Conservation (phyloP, 2,329 filamentous ascomycete genomes). For the Mycosphaerella arachidis region DNA sequence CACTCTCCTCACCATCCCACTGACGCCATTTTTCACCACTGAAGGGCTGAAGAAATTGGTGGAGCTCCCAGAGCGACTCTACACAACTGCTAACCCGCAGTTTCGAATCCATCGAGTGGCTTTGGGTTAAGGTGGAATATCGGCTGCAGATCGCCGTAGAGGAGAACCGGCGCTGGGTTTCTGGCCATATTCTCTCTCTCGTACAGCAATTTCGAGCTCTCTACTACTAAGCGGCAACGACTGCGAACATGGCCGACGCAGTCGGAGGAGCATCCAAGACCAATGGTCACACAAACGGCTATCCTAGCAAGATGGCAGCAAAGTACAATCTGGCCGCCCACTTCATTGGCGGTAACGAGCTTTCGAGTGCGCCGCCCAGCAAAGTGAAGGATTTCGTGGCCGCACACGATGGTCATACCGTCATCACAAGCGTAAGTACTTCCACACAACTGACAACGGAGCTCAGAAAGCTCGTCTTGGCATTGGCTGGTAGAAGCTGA, state of each 20-base stretch:
- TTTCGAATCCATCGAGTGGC: not conserved
- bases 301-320: constrained; percentile 65
- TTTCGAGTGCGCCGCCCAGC: constrained; percentile 75
- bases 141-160: not conserved
- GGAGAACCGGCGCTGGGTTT: not conserved
- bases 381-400: constrained; percentile 96
- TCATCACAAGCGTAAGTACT: constrained; percentile 86
- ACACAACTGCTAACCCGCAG: not conserved
- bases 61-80: not conserved
- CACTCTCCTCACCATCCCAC: not conserved
- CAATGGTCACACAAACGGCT: constrained; percentile 46
- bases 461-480: not conserved
- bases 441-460: not conserved
- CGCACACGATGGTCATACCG: constrained; percentile 85
- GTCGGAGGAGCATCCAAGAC: constrained; percentile 37
- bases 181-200: not conserved
- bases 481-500: constrained; percentile 14
- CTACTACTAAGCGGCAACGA: constrained; percentile 27
- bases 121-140: not conserved
- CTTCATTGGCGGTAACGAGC: constrained; percentile 91
- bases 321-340: constrained; percentile 81
- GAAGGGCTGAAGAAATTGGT: not conserved
- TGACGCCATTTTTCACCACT: not conserved
- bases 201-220: constrained; percentile 8
- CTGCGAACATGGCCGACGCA: constrained; percentile 36